Conservation (phyloP, 202 grass and related monocot species). For the Setaria viridis region DNA sequence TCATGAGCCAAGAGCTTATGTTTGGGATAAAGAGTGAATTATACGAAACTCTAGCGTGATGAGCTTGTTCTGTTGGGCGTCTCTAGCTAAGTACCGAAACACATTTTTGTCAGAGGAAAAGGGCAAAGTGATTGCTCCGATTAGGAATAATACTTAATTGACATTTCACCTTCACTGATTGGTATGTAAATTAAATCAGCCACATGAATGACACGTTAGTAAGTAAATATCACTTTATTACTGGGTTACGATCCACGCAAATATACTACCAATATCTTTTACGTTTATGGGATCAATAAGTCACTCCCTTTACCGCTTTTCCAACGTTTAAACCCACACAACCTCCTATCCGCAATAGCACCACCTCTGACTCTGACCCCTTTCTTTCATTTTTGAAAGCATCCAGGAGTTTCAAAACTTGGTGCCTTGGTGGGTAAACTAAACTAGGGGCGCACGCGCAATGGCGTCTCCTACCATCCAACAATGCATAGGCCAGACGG, state of each 20-base stretch:
- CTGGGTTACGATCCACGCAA: not conserved
- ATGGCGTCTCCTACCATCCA: not conserved
- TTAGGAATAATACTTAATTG: constrained; percentile 24
- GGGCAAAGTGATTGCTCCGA: not conserved
- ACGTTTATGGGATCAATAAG: constrained; percentile 3
- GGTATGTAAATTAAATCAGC: not conserved
- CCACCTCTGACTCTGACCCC: not conserved
- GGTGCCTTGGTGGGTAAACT: not conserved
- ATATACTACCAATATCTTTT: not conserved
- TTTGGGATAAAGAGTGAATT: constrained; percentile 19
- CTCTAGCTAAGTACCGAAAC: not conserved
- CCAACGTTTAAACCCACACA: not conserved
- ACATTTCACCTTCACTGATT: not conserved
- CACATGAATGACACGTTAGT: not conserved
- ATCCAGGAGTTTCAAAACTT: not conserved
- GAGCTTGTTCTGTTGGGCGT: not conserved
- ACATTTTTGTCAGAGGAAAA: not conserved
- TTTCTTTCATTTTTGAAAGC: not conserved
- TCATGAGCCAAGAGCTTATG: not conserved
- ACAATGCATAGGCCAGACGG: not conserved
- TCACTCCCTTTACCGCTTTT: not conserved
- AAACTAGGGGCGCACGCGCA: not conserved
- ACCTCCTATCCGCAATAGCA: not conserved
- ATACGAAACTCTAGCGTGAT: constrained; percentile 1
- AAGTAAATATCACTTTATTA: not conserved